A percentile compares a stretch with the other conserved stretches of the same genome.
Evolutionary conservation across 805 yeast species (phyloP).

Genomic region (Candida pini): DNA sequence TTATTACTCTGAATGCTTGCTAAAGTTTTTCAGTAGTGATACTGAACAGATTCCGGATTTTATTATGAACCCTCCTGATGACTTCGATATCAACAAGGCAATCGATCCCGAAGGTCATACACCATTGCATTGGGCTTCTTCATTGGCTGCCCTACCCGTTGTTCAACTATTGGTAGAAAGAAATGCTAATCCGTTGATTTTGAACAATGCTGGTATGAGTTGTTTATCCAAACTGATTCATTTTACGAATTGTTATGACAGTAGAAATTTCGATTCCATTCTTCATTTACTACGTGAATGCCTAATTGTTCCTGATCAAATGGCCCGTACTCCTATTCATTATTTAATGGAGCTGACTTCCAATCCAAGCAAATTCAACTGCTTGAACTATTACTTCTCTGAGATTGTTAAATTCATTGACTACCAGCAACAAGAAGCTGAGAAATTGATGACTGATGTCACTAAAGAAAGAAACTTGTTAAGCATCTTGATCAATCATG

Average conservation of each 20-base stretch:
- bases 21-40: slow-evolving; percentile 51
- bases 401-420: slow-evolving; percentile 26
- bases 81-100: slow-evolving; percentile 58
- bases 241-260: slow-evolving; percentile 68
- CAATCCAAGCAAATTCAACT: slow-evolving; percentile 38
- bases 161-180: slow-evolving; percentile 50
- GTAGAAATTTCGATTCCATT: slow-evolving; percentile 52
- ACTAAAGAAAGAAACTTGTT: slow-evolving; percentile 37
- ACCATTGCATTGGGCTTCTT: slow-evolving; percentile 80
- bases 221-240: slow-evolving; percentile 63
- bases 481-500: slow-evolving; percentile 62
- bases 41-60: slow-evolving; percentile 31
- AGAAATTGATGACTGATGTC: slow-evolving; percentile 12
- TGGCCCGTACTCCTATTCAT: slow-evolving; percentile 70
- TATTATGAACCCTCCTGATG: slow-evolving; percentile 51
- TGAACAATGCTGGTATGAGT: slow-evolving; percentile 58
- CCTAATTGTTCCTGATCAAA: slow-evolving; percentile 63
- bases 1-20: slow-evolving; percentile 34
- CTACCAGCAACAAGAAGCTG: slow-evolving; percentile 27
- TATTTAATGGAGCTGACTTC: slow-evolving; percentile 51
- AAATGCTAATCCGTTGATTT: slow-evolving; percentile 54
- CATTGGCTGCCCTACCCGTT: slow-evolving; percentile 63
- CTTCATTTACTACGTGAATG: slow-evolving; percentile 59
- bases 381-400: slow-evolving; percentile 49
- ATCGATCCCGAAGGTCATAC: slow-evolving; percentile 81